phyloP scores from a whole-genome alignment of 352 stramenopile genomes.

The Pythium insidiosum region DNA sequence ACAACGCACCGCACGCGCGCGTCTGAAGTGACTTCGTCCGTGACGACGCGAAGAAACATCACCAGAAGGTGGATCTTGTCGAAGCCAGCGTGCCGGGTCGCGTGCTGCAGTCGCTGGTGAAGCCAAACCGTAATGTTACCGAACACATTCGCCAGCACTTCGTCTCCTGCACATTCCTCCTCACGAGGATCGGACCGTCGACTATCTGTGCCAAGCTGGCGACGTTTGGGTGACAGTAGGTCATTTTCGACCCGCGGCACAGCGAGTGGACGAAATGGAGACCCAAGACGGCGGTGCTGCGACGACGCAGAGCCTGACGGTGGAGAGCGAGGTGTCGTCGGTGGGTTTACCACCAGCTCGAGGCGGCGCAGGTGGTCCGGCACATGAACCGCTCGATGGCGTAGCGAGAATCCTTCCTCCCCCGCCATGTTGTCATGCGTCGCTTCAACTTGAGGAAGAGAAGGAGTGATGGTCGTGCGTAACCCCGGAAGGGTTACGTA shows the following conservation, averaged over 20 bases:
- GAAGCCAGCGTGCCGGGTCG: conserved; percentile 15
- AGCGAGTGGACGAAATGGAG: conserved; percentile 8
- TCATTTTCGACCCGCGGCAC: conserved; percentile 2
- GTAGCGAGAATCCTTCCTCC: conserved; percentile 15
- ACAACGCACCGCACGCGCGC: conserved; percentile 7
- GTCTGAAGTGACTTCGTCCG: conserved; percentile 18
- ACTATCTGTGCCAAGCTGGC: no score
- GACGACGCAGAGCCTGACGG: no score
- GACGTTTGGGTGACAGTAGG: not conserved
- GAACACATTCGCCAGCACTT: conserved; percentile 18
- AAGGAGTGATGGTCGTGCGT: no score
- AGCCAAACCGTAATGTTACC: conserved; percentile 32
- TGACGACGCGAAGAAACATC: conserved; percentile 15
- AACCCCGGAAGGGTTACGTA: no score
- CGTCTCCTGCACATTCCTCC: not conserved
- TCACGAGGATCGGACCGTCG: no score
- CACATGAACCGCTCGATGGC: conserved; percentile 24
- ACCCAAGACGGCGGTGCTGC: not conserved
- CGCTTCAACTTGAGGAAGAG: not conserved
- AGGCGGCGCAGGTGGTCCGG: conserved; percentile 23
- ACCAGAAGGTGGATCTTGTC: conserved; percentile 27
- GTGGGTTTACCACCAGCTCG: conserved; percentile 24
- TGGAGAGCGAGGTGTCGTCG: no score
- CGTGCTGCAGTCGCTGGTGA: conserved; percentile 7
- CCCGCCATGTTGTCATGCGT: not conserved